Base-by-base conservation (phyloP, 2,329 filamentous ascomycete species). In the Hypoxylon sp. region DNA sequence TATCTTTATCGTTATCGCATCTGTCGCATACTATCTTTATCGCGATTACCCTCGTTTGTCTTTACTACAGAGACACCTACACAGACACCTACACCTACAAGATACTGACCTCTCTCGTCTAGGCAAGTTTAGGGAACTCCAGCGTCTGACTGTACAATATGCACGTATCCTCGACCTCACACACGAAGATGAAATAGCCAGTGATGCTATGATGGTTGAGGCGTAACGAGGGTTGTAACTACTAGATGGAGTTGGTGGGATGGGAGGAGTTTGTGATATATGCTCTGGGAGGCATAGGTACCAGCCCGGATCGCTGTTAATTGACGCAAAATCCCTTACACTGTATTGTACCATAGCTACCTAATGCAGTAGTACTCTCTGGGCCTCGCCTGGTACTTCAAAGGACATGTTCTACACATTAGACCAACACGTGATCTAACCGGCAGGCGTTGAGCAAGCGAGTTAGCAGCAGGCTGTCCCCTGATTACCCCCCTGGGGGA, bases 41-140 rank as follows among this genome's bases (percentile, higher is more conserved):
- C 10, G 34, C 39, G n/a, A 34, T 17, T 6, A 28, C 17, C 22
- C 32, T n/a, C 54, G 37, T 50, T 58, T 57, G 26, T 11, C 28
- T 6, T 2, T n/a, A n/a, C n/a, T n/a, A n/a, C n/a, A n/a, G n/a
- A n/a, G n/a, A n/a, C n/a, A n/a, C n/a, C n/a, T n/a, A n/a, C n/a
- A n/a, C n/a, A n/a, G n/a, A n/a, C n/a, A n/a, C n/a, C n/a, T n/a
- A n/a, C n/a, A n/a, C n/a, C n/a, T 41, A 48, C 20, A 24, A 32
- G 15, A 43, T 58, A 64, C 78, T 83, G 76, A 83, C 72, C 72
- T 47, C 72, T 47, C 2, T 32, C 3, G 30, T 57, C 39, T 70
- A 97, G 93, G 93, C 62, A 98, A 98, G 88, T 94, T 95, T 79
- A 89, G 95, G 59, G 96, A 98, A 75, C 83, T 99, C 28, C 95